These are phyloP conservation scores for Oryza glaberrima DNA, from an alignment of 176 grass and related monocot species.

Conservation along the genomic window DNA sequence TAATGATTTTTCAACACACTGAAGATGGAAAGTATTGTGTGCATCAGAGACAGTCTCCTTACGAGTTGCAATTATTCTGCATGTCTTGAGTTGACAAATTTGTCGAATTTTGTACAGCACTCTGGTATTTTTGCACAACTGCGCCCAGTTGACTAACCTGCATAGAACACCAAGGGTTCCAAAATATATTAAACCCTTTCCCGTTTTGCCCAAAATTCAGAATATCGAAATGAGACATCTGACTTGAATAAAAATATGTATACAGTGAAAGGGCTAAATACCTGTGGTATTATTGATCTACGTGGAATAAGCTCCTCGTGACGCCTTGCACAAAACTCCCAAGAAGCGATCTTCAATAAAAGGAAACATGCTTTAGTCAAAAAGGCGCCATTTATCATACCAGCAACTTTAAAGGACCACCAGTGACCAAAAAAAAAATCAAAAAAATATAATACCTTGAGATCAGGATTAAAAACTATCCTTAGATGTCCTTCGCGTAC, in stretches of 20 bases:
- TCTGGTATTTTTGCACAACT: slow-evolving; percentile 91
- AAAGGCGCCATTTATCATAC: slow-evolving; percentile 2
- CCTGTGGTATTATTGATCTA: slow-evolving; percentile 95
- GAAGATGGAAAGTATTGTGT: slow-evolving; percentile 14
- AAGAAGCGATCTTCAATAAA: slow-evolving; percentile 86
- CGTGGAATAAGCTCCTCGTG: slow-evolving; percentile 99
- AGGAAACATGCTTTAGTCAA: slow-evolving; percentile 33
- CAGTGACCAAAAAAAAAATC: background rate
- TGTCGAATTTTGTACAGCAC: slow-evolving; percentile 73
- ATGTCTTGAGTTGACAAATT: slow-evolving; percentile 78
- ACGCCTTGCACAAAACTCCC: slow-evolving; percentile 96
- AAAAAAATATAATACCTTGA: slow-evolving; percentile 66
- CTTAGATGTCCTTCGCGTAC: slow-evolving; percentile 95
- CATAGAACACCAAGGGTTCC: slow-evolving; percentile 35
- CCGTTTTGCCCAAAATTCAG: slow-evolving; percentile 9
- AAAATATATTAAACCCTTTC: slow-evolving; percentile 25
- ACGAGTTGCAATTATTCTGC: slow-evolving; percentile 99
- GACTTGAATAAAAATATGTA: background rate
- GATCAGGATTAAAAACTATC: slow-evolving; percentile 98
- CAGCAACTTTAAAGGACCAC: background rate
- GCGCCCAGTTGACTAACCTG: slow-evolving; percentile 87
- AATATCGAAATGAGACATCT: slow-evolving; percentile 2
- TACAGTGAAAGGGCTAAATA: slow-evolving; percentile 31
- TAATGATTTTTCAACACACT: slow-evolving; percentile 15
- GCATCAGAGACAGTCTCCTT: slow-evolving; percentile 45